A percentile compares a stretch with the other conserved stretches of the same genome.
These are phyloP conservation scores for Parastagonospora nodorum DNA, from an alignment of 2,329 filamentous ascomycete genomes.

Conservation along the genomic window DNA sequence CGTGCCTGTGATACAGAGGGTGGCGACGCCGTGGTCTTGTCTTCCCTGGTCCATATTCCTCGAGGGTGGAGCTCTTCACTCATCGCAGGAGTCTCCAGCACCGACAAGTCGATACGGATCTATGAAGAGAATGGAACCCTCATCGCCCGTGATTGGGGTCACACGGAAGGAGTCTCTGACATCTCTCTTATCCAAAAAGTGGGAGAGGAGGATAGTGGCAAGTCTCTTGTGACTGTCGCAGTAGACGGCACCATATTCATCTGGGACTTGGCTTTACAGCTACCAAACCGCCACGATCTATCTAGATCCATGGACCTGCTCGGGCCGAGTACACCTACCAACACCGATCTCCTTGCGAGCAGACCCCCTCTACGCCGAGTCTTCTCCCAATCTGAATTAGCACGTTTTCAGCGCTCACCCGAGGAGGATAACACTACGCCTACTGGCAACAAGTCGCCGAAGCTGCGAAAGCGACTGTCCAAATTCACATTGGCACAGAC, in stretches of 20 bases:
- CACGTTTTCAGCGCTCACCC: conserved; percentile 70
- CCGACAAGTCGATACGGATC: conserved; percentile 90
- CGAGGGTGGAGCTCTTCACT: conserved; percentile 66
- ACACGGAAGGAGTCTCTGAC: conserved; percentile 91
- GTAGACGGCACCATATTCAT: conserved; percentile 58
- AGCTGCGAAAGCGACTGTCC: conserved; percentile 61
- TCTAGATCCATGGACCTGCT: conserved; percentile 46
- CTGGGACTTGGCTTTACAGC: conserved; percentile 46
- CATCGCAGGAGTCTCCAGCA: conserved; percentile 87
- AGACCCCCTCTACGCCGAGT: conserved; percentile 82
- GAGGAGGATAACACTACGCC: conserved; percentile 42
- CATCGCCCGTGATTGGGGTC: conserved; percentile 88
- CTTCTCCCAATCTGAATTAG: conserved; percentile 83
- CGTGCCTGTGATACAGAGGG: conserved; percentile 82
- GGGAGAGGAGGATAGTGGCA: conserved; percentile 57
- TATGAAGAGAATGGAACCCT: conserved; percentile 83
- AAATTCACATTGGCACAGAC: conserved; percentile 55
- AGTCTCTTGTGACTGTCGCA: conserved; percentile 54
- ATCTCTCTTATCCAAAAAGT: conserved; percentile 62
- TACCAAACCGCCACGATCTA: conserved; percentile 34
- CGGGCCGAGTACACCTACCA: conserved; percentile 36
- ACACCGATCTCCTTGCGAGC: conserved; percentile 40
- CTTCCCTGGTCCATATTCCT: conserved; percentile 70
- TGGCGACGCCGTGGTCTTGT: conserved; percentile 80
- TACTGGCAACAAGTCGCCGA: conserved; percentile 54